Base-by-base conservation (phyloP, 345 rosid genomes). In the Carallia brachiata region DNA sequence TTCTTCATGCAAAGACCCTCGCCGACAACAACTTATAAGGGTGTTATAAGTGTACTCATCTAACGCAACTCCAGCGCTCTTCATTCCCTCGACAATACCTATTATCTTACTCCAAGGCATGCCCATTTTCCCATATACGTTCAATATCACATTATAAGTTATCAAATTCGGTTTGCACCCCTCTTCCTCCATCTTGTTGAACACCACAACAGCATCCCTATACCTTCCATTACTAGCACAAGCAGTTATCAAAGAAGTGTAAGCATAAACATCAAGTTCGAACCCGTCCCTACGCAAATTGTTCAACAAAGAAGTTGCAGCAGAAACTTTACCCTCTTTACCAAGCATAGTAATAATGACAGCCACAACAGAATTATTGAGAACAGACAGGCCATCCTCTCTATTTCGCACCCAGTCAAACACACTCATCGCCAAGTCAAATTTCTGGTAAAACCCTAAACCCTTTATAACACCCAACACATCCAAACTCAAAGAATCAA, bases 61-160 rank as follows among this genome's bases (percentile, higher is more conserved):
- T 0, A 90, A 93, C 28, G 72, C 57, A 80, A 87, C 71, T 72
- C 91, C 93, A 1, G 82, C 70, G 28, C 61, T 79, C 83, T 85
- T 87, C 90, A 95, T 95, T 58, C 79, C 85, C 61, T 87, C 82
- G 9, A 87, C 80, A 27, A 91, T 83, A 60, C 79, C 85, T 16
- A 54, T 78, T 63, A 89, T 83, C 84, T 86, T 89, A 76, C 75
- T 87, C 99, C 99, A 95, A n/a, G 90, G 87, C 93, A 87, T 90
- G 53, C 97, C 99, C 97, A 95, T 90, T 81, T 95, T 90, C 52
- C 99, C 97, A 75, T 85, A 86, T 70, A 89, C 91, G 78, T 95
- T 85, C 80, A 95, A 70, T 58, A 90, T 73, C 62, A 95, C 90
- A 73, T 95, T 95, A 65, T 95, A 92, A 55, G 97, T 92, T 6